A percentile compares a stretch with the other conserved stretches of the same genome.
Conservation (phyloP, 2,329 filamentous ascomycete species). For the Penicillium janthinellum region DNA sequence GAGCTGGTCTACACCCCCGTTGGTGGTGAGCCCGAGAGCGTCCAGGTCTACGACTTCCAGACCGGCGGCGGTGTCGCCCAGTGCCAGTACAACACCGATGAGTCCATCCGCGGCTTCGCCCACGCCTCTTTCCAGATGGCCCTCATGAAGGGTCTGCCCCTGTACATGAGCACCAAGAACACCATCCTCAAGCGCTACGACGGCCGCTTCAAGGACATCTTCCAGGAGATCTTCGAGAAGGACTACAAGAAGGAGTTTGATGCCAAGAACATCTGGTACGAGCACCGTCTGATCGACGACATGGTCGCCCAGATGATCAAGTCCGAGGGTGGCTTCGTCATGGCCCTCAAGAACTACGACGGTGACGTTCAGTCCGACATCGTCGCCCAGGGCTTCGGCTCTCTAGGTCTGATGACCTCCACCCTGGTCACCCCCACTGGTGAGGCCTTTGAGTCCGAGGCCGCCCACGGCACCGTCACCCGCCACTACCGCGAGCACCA, state of each 20-base stretch:
- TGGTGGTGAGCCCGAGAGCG: slow-evolving; percentile 75
- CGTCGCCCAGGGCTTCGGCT: slow-evolving; percentile 96
- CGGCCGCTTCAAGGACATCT: slow-evolving; percentile 98
- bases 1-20: slow-evolving; percentile 91
- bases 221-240: slow-evolving; percentile 92
- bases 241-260: slow-evolving; percentile 88
- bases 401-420: slow-evolving; percentile 96
- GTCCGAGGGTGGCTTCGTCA: slow-evolving; percentile 92
- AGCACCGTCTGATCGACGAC: slow-evolving; percentile 98
- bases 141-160: slow-evolving; percentile 79
- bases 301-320: slow-evolving; percentile 99
- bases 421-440: slow-evolving; percentile 95
- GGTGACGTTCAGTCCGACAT: slow-evolving; percentile 99
- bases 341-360: slow-evolving; percentile 99
- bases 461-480: slow-evolving; percentile 96
- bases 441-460: slow-evolving; percentile 96
- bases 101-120: slow-evolving; percentile 91
- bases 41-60: slow-evolving; percentile 90
- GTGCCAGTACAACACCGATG: slow-evolving; percentile 98
- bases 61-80: slow-evolving; percentile 77
- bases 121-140: slow-evolving; percentile 97
- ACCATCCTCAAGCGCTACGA: slow-evolving; percentile 99
- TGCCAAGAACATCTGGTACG: slow-evolving; percentile 94
- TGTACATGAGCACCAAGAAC: slow-evolving; percentile 99
- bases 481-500: slow-evolving; percentile 99